A percentile compares a stretch with the other conserved stretches of the same genome.
These are phyloP conservation scores for Rutstroemia sp. DNA, from an alignment of 2,329 filamentous ascomycete genomes.

Conservation along the genomic window DNA sequence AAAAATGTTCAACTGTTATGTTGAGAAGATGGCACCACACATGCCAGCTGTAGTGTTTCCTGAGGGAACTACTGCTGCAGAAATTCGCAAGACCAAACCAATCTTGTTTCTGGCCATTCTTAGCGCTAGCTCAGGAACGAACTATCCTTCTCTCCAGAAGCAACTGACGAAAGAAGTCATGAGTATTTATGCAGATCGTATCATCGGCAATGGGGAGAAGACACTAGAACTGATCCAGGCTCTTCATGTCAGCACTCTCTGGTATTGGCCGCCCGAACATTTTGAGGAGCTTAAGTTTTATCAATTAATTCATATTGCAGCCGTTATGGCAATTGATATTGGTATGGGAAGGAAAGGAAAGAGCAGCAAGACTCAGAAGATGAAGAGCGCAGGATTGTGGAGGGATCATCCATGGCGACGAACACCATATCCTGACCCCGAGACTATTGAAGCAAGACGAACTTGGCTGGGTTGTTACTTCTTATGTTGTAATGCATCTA, in stretches of 20 bases:
- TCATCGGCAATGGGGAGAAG: constrained; percentile 42
- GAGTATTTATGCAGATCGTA: constrained; percentile 39
- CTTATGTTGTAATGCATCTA: constrained; percentile 34
- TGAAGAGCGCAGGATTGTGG: constrained; percentile 35
- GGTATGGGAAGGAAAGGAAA: constrained; percentile 30
- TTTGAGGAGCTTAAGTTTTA: constrained; percentile 42
- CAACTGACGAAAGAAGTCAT: constrained; percentile 41
- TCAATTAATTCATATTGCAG: constrained; percentile 44
- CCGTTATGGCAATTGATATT: constrained; percentile 39
- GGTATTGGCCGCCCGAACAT: constrained; percentile 41
- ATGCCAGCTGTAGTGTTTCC: constrained; percentile 57
- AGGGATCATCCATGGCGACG: constrained; percentile 36
- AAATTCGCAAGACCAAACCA: constrained; percentile 53
- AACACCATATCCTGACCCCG: constrained; percentile 29
- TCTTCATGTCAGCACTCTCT: constrained; percentile 40
- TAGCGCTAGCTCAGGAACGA: constrained; percentile 50
- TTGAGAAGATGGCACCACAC: constrained; percentile 50
- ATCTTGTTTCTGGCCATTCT: constrained; percentile 65
- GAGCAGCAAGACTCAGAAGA: constrained; percentile 23
- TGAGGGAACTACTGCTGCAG: constrained; percentile 42
- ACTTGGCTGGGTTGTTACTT: constrained; percentile 31
- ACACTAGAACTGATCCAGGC: constrained; percentile 44
- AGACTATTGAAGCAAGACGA: constrained; percentile 29
- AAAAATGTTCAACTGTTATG: constrained; percentile 51
- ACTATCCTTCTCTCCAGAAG: constrained; percentile 36